Base-by-base conservation (phyloP, 257 asterid species). In the Voacanga thouarsii region DNA sequence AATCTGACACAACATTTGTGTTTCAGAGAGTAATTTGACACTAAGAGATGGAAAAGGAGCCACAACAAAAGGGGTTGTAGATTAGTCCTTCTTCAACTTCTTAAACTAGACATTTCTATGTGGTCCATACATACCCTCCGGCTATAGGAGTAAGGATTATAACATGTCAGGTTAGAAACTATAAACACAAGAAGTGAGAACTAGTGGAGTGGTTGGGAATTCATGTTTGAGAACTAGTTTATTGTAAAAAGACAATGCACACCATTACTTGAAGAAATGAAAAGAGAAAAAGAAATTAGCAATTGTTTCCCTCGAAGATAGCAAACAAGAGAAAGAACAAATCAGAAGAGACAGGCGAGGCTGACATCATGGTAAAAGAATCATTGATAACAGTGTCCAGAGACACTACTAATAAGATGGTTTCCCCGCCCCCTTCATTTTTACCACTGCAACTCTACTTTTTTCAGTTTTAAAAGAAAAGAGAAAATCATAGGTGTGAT, bases 1-100 rank as follows among this genome's bases (percentile, higher is more conserved):
- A 91, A 96, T 82, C 99, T 96, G 96, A 77, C 80, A 85, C 59
- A 68, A 63, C 33, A 69, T 41, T 5, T n/a, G 12, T 30, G n/a
- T 55, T 43, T 43, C 51, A 26, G 51, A 15, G 68, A 43, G 51
- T 37, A 59, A 69, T 12, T 39, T 59, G 45, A 47, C 44, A 51
- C 11, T 7, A 7, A 6, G 39, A 76, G 23, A 28, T 47, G 63
- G 41, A 43, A 41, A 41, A 3, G 19, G n/a, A 37, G 37, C 24
- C 7, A 56, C 19, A 43, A 24, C 7, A 39, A 7, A 75, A n/a
- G 19, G 69, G 51, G 18, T 21, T 63, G 0, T 3, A 45, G 63
- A 10, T 75, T 15, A 55, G 44, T 60, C 9, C 57, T 18, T 41
- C 60, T 60, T 59, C 56, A 76, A 26, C 12, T 16, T 51, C 28